Base-by-base conservation (phyloP, 345 rosid species). In the Turritis glabra region DNA sequence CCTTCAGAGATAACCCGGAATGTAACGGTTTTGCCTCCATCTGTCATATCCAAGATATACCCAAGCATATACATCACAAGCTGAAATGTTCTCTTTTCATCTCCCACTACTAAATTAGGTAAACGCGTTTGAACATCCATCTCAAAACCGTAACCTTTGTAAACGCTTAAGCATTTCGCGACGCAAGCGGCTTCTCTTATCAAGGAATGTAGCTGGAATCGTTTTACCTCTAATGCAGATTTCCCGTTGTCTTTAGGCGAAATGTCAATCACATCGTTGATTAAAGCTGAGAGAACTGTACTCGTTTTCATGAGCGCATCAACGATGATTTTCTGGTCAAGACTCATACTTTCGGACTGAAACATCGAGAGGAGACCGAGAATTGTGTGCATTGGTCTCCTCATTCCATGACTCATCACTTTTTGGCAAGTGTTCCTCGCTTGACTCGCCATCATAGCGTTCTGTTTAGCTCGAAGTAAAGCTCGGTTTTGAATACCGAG, bases 331-430 rank as follows among this genome's bases (percentile, higher is more conserved):
- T 75, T 87, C 84, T 94, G 97, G 38, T 90, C 82, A 17, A 83
- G 77, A 60, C 76, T 84, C 89, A 84, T 50, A 62, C 78, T 82
- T 43, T 86, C 91, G 0, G 83, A 83, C 64, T 85, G 88, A 75
- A 87, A 83, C 83, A 94, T 85, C 0, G 98, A 91, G 55, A 94
- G 92, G 21, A 94, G 84, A 72, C 98, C 98, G 81, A 86, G 74
- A 27, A 94, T 87, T 9, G 97, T 87, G 81, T 94, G 93, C 97
- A 94, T 91, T 11, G 98, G 98, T 77, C 95, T 86, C 82, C 88
- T 90, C 93, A 92, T 90, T 56, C 97, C 98, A 59, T 89, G 86
- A 72, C 97, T 91, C 97, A 91, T 91, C 64, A 94, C 97, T 81
- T 91, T 94, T 76, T 94, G 97, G 80, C 91, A 91, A 26, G 97